Base-by-base conservation (phyloP, 495 filamentous ascomycete species). In the Aspergillus mulundensis region DNA sequence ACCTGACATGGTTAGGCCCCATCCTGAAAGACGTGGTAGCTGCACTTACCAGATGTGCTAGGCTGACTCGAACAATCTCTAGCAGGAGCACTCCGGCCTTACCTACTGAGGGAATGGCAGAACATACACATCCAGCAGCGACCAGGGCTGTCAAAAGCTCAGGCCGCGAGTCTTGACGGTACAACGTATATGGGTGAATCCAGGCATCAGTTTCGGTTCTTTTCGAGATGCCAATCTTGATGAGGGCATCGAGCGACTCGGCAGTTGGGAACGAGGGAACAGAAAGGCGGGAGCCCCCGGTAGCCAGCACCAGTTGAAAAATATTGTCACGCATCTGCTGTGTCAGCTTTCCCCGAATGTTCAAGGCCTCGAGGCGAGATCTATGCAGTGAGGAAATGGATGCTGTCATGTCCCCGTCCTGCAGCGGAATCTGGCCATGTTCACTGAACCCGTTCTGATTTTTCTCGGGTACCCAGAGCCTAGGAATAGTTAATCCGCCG, bases 11-110 rank as follows among this genome's bases (percentile, higher is more conserved):
- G 32, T 36, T 36, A 36, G 32, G 32, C 7, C 12, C 2, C 32
- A 6, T 36, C 32, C 12, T 15, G 32, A 15, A 2, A 2, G 3
- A 2, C 7, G 7, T 4, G 12, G 5, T 36, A 10, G 6, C 5
- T 36, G 12, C 20, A 19, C 67, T 61, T 52, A 70, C 69, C 4
- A 77, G 69, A 30, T 81, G 65, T 15, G 72, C 65, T 1, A 76
- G 56, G 14, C 80, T 68, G 8, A 83, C 77, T 32, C 65, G 39
- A 0, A 60, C 60, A 25, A 79, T 78, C 59, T 87, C 84, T 51
- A 84, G 77, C 0, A 87, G 61, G 11, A 83, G 78, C 57, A 82
- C 79, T 0, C 84, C 84, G 18, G 85, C 78, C 56, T 83, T 82
- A 20, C 78, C 74, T 6, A 85, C 68, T 0, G 83, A 75, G 0